These are phyloP conservation scores for Sonneratia alba DNA, from an alignment of 345 rosid genomes.

Conservation along the genomic window DNA sequence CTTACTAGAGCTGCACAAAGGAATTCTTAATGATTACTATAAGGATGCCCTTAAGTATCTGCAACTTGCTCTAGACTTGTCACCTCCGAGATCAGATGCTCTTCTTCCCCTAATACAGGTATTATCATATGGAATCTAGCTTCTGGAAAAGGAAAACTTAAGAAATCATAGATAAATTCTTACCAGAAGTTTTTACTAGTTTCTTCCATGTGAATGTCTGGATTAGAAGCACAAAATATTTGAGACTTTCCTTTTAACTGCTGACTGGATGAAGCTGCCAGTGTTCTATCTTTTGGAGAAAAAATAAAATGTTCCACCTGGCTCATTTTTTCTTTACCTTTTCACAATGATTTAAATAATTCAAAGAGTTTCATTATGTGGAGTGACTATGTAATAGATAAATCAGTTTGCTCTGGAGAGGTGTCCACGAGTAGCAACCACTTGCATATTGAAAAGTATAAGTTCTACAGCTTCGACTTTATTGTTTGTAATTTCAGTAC, in stretches of 20 bases:
- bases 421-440: not conserved
- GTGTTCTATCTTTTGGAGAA: not conserved
- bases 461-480: not conserved
- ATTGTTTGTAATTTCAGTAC: not conserved
- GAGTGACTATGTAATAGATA: not conserved
- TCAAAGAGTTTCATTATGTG: not conserved
- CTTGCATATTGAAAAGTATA: not conserved
- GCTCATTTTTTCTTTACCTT: not conserved
- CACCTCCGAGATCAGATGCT: constrained; percentile 33
- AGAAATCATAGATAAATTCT: not conserved
- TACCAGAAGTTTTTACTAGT: not conserved
- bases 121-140: constrained; percentile 6
- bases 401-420: not conserved
- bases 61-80: constrained; percentile 34
- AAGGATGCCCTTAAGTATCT: constrained; percentile 57
- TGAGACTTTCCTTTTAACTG: not conserved
- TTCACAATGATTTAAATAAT: not conserved
- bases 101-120: constrained; percentile 83
- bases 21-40: constrained; percentile 31
- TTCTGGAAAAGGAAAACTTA: not conserved
- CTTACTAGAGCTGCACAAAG: constrained; percentile 13
- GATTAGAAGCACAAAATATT: not conserved
- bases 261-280: not conserved
- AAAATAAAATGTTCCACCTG: too few relatives aligned
- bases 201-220: not conserved